These are phyloP conservation scores for Emergomyces africanus DNA, from an alignment of 2,329 filamentous ascomycete genomes.

Conservation along the genomic window DNA sequence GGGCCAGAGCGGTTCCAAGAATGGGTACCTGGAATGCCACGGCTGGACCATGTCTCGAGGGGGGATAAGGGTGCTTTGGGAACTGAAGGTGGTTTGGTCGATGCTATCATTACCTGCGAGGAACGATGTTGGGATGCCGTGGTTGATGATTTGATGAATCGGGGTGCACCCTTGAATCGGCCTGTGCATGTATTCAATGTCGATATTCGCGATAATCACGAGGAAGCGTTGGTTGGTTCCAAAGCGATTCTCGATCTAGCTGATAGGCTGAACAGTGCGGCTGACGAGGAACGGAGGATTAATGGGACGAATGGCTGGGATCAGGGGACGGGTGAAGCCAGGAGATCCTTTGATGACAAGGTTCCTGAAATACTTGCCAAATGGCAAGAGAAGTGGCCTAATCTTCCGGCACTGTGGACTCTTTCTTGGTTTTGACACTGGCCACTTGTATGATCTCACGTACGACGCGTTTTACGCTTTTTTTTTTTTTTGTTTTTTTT, in stretches of 20 bases:
- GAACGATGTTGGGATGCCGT: slow-evolving; percentile 98
- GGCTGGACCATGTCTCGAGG: slow-evolving; percentile 56
- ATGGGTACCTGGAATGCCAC: slow-evolving; percentile 78
- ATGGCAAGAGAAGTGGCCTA: slow-evolving; percentile 94
- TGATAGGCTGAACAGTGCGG: slow-evolving; percentile 67
- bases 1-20: slow-evolving; percentile 97
- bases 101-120: slow-evolving; percentile 93
- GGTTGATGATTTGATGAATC: slow-evolving; percentile 77
- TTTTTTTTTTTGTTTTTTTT: neutral
- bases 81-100: slow-evolving; percentile 78
- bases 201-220: slow-evolving; percentile 96
- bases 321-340: slow-evolving; percentile 50
- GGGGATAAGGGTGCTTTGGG: slow-evolving; percentile 66
- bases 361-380: slow-evolving; percentile 83
- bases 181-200: slow-evolving; percentile 98
- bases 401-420: slow-evolving; percentile 84
- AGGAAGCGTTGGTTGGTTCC: slow-evolving; percentile 84
- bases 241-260: slow-evolving; percentile 87
- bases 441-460: neutral
- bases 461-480: neutral
- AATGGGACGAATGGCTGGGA: slow-evolving; percentile 57
- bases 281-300: slow-evolving; percentile 59
- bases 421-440: slow-evolving; percentile 70
- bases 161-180: slow-evolving; percentile 75
- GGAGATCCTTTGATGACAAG: slow-evolving; percentile 75